Percentiles rank a stretch among this genome's conserved stretches.
Evolutionary conservation across 108 stramenopile species (phyloP).

Genomic region (Tribonema minus): DNA sequence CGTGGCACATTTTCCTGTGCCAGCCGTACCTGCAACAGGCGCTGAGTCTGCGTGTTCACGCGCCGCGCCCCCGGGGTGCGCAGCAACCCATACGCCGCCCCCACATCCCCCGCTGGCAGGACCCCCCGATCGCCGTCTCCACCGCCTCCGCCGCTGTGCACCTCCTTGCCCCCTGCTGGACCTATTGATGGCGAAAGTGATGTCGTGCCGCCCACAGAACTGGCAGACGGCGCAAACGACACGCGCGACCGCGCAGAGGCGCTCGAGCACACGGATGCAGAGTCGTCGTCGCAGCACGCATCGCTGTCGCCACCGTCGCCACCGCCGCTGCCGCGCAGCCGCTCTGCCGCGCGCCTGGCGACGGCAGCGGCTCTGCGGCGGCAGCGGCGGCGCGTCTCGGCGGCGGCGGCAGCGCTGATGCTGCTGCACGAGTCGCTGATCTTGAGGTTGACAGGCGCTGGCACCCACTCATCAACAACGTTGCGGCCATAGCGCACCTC

Average conservation of each 20-base stretch:
- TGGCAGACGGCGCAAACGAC: background rate
- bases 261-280: background rate
- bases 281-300: background rate
- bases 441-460: background rate
- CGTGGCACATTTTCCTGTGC: too few species aligned
- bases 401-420: background rate
- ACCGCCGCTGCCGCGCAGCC: background rate
- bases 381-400: background rate
- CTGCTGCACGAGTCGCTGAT: background rate
- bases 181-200: background rate
- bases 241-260: background rate
- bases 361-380: background rate
- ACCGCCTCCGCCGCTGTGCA: background rate
- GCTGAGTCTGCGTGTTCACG: conserved; percentile 32
- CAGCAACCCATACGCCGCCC: background rate
- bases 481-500: conserved; percentile 1
- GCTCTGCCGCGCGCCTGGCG: background rate
- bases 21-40: too few species aligned
- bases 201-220: background rate
- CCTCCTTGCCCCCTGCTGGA: background rate
- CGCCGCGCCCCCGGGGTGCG: background rate
- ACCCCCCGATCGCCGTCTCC: background rate
- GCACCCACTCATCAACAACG: conserved; percentile 6
- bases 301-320: background rate
- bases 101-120: background rate